A percentile compares a stretch with the other conserved stretches of the same genome.
Conservation (phyloP, 768 basidiomycete genomes). For the Tubosaeta sp. region DNA sequence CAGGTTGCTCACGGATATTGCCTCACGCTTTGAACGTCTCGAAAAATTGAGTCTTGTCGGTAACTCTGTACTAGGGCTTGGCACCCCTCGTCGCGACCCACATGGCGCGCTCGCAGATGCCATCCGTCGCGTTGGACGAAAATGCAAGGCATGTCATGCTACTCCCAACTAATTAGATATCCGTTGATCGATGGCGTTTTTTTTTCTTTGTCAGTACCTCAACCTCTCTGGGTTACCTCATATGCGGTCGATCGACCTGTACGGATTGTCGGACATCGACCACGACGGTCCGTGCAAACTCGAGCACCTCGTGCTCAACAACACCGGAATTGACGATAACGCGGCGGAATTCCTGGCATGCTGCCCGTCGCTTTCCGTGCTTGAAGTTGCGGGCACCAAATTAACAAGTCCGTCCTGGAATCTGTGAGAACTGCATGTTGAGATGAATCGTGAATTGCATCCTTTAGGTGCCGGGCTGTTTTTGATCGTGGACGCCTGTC, state of each 20-base stretch:
- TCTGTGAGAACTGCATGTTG: neutral
- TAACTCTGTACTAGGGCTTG: slow-evolving; percentile 53
- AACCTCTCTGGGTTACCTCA: slow-evolving; percentile 53
- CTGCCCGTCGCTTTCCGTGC: slow-evolving; percentile 43
- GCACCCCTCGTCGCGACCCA: slow-evolving; percentile 21
- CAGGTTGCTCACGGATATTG: slow-evolving; percentile 36
- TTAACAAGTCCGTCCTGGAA: slow-evolving; percentile 53
- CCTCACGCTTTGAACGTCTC: slow-evolving; percentile 36
- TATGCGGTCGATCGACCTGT: slow-evolving; percentile 49
- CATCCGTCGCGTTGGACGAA: slow-evolving; percentile 50
- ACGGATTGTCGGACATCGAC: slow-evolving; percentile 30
- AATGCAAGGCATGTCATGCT: slow-evolving; percentile 46
- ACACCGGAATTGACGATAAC: slow-evolving; percentile 58
- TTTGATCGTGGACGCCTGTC: slow-evolving; percentile 54
- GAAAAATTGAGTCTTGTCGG: slow-evolving; percentile 59
- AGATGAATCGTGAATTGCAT: neutral
- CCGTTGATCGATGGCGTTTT: neutral
- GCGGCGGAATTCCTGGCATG: slow-evolving; percentile 48
- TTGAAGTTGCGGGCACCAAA: slow-evolving; percentile 57
- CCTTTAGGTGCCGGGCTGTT: slow-evolving; percentile 51
- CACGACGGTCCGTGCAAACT: slow-evolving; percentile 33
- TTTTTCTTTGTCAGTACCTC: slow-evolving; percentile 41
- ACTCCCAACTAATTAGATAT: neutral
- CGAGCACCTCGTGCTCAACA: slow-evolving; percentile 50
- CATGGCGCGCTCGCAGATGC: slow-evolving; percentile 41